Conservation (phyloP, 441 rosid genomes). For the Corymbia calophylla region DNA sequence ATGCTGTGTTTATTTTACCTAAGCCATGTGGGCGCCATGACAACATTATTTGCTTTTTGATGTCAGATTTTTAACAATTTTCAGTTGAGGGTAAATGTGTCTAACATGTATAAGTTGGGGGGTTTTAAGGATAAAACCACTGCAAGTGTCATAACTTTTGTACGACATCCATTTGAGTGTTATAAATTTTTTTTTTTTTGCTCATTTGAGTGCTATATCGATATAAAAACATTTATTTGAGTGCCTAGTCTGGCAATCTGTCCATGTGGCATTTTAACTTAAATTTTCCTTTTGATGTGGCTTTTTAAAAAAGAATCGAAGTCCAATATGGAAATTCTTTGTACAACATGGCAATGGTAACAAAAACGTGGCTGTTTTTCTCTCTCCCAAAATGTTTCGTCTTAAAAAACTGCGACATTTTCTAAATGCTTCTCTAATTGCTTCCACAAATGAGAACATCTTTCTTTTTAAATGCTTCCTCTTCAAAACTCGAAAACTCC, state of each 20-base stretch:
- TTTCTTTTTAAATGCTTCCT: background rate
- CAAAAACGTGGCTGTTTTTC: background rate
- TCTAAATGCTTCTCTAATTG: no score
- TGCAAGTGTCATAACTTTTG: fast-evolving
- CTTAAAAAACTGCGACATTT: background rate
- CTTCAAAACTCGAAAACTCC: background rate
- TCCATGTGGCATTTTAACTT: background rate
- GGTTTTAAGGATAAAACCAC: no score
- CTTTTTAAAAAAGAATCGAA: background rate
- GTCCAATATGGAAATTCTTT: background rate
- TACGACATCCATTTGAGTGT: no score
- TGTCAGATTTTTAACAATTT: background rate
- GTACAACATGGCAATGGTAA: background rate
- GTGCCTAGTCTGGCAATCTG: background rate
- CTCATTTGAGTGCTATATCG: background rate
- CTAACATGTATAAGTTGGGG: background rate
- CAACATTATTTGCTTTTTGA: no score
- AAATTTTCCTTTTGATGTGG: background rate
- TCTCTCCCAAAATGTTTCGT: background rate
- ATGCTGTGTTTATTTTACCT: no score
- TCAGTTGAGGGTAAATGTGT: background rate
- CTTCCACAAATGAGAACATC: no score
- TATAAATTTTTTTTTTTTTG: no score
- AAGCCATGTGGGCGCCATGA: background rate
- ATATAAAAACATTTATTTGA: background rate